Evolutionary conservation across 2,329 filamentous ascomycete species (phyloP).

Genomic region (Blastomyces emzantsi): DNA sequence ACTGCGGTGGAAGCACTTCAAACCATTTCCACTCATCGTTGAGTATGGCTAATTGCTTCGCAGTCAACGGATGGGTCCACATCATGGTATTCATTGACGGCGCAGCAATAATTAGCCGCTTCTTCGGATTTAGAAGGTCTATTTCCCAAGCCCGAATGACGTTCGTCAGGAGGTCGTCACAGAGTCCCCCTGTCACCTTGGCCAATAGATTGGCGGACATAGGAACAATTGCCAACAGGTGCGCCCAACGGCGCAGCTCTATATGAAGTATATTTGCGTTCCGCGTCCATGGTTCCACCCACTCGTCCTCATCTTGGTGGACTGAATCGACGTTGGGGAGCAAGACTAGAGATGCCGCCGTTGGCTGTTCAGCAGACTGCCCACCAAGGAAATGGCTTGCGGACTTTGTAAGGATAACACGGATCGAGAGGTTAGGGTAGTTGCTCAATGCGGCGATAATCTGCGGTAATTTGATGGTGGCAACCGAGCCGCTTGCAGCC

Average conservation of each 20-base stretch:
- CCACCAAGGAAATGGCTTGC: slow-evolving; percentile 67
- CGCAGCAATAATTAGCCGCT: slow-evolving; percentile 60
- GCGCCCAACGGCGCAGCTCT: slow-evolving; percentile 72
- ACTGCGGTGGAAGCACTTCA: slow-evolving; percentile 20
- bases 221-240: slow-evolving; percentile 71
- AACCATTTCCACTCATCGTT: slow-evolving; percentile 61
- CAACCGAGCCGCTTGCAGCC: slow-evolving; percentile 65
- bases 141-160: slow-evolving; percentile 83
- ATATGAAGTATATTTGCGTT: slow-evolving; percentile 83
- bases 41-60: slow-evolving; percentile 56
- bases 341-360: slow-evolving; percentile 48
- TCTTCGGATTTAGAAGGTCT: slow-evolving; percentile 34
- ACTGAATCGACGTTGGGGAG: slow-evolving; percentile 69
- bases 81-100: slow-evolving; percentile 79
- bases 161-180: slow-evolving; percentile 63
- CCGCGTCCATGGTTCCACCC: slow-evolving; percentile 66
- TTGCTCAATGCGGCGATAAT: slow-evolving; percentile 45
- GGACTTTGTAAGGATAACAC: slow-evolving; percentile 68
- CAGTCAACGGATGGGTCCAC: slow-evolving; percentile 75
- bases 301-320: slow-evolving; percentile 80
- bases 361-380: slow-evolving; percentile 68
- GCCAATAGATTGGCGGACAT: slow-evolving; percentile 78
- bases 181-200: slow-evolving; percentile 69
- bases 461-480: slow-evolving; percentile 71
- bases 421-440: slow-evolving; percentile 58